Conservation (phyloP, 305 asterid species). For the Solanum hybrid region DNA sequence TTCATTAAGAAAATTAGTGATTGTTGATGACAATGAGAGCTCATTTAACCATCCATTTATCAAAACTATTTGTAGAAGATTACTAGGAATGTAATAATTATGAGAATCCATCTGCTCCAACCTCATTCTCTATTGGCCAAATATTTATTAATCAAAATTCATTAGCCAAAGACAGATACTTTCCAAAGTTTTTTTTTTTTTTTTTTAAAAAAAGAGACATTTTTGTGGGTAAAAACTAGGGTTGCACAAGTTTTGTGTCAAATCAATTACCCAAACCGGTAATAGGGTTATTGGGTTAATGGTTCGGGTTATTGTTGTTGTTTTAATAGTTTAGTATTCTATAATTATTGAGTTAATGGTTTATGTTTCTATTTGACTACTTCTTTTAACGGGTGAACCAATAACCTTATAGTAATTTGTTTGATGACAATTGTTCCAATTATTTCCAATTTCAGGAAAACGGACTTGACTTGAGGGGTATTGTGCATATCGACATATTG, state of each 20-base stretch:
- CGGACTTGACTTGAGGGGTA: background rate
- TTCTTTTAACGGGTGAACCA: background rate
- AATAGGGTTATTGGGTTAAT: background rate
- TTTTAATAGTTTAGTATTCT: background rate
- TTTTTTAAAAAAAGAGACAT: background rate
- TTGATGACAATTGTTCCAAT: background rate
- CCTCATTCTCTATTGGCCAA: background rate
- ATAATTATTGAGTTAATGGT: background rate
- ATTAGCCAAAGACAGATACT: background rate
- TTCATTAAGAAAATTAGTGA: conserved; percentile 1
- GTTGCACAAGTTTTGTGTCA: background rate
- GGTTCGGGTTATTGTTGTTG: background rate
- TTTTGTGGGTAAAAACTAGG: background rate
- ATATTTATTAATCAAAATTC: background rate
- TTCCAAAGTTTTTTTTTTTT: background rate
- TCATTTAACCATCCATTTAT: background rate
- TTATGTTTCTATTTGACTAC: background rate
- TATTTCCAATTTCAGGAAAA: background rate
- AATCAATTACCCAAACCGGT: background rate
- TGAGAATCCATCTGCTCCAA: background rate
- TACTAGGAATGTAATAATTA: background rate
- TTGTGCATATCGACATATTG: background rate
- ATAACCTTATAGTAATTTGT: background rate
- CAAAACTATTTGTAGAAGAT: background rate
- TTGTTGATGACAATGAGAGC: background rate